Conservation (phyloP, 345 rosid species). For the Pelargonium nanum region DNA sequence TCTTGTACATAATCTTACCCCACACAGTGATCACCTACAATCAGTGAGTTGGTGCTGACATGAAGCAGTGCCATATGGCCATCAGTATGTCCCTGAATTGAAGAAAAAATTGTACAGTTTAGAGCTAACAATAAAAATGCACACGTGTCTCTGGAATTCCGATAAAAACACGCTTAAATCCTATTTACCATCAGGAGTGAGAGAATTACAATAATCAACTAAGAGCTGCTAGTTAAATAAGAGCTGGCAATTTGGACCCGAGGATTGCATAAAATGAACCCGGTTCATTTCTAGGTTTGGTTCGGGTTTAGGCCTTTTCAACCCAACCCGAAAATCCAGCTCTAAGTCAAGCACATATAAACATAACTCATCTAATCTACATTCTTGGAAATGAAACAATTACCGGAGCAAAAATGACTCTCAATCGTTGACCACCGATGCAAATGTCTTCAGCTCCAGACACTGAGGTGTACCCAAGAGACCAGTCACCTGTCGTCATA, state of each 20-base stretch:
- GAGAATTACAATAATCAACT: too few species aligned
- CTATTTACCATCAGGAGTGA: too few species aligned
- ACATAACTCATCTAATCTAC: not conserved
- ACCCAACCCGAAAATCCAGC: too few species aligned
- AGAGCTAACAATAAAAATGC: not conserved
- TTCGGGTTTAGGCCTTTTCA: too few species aligned
- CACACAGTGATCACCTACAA: constrained; percentile 87
- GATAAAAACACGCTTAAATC: too few species aligned
- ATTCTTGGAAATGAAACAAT: not conserved
- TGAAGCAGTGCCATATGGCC: constrained; percentile 76
- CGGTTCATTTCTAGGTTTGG: too few species aligned
- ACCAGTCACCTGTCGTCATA: constrained; percentile 56
- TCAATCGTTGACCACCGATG: constrained; percentile 67
- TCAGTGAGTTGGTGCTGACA: constrained; percentile 49
- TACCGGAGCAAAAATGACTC: constrained; percentile 68
- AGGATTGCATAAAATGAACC: too few species aligned
- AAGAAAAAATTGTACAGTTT: constrained; percentile 7
- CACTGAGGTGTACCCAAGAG: constrained; percentile 50
- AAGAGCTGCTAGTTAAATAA: too few species aligned
- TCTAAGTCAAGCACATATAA: too few species aligned
- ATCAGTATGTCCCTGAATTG: constrained; percentile 83
- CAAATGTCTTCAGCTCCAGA: constrained; percentile 68
- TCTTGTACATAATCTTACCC: constrained; percentile 48
- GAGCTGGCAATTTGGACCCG: too few species aligned
- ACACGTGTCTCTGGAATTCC: too few species aligned